A percentile compares a stretch with the other conserved stretches of the same genome.
phyloP scores from a whole-genome alignment of 1,284 basidiomycete species.

The Ganoderma boninense region DNA sequence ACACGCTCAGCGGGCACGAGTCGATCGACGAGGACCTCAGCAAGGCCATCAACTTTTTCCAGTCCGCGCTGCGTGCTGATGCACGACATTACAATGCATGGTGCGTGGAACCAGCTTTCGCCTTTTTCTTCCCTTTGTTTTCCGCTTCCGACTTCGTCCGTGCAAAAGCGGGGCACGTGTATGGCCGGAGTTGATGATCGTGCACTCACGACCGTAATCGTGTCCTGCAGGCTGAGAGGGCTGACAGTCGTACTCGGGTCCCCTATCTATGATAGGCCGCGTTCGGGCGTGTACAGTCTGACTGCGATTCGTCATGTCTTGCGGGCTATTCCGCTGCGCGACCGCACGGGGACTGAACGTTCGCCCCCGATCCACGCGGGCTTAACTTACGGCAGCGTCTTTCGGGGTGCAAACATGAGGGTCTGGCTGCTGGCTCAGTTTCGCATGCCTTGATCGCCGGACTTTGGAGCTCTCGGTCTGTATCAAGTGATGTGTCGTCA shows the following conservation, averaged over 20 bases:
- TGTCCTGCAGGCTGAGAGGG: neutral
- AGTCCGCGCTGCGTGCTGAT: conserved; percentile 88
- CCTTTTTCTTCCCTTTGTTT: neutral
- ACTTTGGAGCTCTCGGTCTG: neutral
- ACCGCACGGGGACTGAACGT: neutral
- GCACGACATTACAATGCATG: conserved; percentile 95
- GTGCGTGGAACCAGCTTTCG: conserved; percentile 54
- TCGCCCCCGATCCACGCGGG: neutral
- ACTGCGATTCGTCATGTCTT: neutral
- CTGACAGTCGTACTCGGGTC: neutral
- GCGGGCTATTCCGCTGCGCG: neutral
- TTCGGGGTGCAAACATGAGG: neutral
- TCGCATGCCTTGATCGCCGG: neutral
- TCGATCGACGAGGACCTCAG: conserved; percentile 93
- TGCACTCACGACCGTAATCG: neutral
- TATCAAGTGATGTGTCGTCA: neutral
- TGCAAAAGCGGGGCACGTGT: conserved; percentile 8
- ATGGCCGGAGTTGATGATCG: conserved; percentile 7
- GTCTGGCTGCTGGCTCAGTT: neutral
- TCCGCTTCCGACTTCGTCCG: conserved; percentile 1
- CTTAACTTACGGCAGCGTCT: neutral
- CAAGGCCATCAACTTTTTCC: conserved; percentile 89
- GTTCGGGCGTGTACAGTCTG: neutral
- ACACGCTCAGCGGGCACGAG: conserved; percentile 94
- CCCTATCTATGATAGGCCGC: neutral